These are phyloP conservation scores for Calocybe indica DNA, from an alignment of 768 basidiomycete species.

Conservation along the genomic window DNA sequence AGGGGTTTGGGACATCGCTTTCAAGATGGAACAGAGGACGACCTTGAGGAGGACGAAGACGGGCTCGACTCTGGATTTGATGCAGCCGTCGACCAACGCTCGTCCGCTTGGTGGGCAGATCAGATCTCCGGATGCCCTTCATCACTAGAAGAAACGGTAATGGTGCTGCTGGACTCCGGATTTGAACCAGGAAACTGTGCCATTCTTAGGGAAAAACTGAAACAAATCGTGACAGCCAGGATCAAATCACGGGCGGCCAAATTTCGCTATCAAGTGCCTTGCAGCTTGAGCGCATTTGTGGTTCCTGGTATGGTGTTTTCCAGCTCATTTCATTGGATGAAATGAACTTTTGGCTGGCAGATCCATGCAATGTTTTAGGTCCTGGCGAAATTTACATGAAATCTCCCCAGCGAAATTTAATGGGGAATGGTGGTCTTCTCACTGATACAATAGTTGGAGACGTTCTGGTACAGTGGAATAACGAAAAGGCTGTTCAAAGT, in stretches of 20 bases:
- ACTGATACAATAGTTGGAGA: constrained; percentile 51
- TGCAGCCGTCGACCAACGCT: constrained; percentile 25
- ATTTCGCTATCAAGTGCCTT: constrained; percentile 45
- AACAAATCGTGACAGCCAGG: constrained; percentile 37
- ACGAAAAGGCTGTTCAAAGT: not conserved
- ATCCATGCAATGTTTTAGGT: constrained; percentile 43
- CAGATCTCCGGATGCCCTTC: constrained; percentile 58
- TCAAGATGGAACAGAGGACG: constrained; percentile 31
- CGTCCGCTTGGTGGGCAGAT: constrained; percentile 70
- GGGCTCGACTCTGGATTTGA: constrained; percentile 26
- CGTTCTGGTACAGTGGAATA: constrained; percentile 37
- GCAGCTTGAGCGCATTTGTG: constrained; percentile 57
- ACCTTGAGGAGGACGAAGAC: constrained; percentile 30
- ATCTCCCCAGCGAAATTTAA: constrained; percentile 37
- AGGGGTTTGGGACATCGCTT: constrained; percentile 35
- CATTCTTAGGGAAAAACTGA: constrained; percentile 49
- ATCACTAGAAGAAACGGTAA: constrained; percentile 53
- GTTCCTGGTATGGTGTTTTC: constrained; percentile 46
- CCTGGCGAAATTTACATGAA: constrained; percentile 55
- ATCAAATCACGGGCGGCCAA: constrained; percentile 36
- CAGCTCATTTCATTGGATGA: not conserved
- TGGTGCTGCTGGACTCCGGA: constrained; percentile 53
- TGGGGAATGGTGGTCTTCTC: constrained; percentile 31
- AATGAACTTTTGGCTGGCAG: constrained; percentile 25
- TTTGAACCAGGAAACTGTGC: constrained; percentile 45